Evolutionary conservation across 768 basidiomycete species (phyloP).

Genomic region (Psilocybe sp.): DNA sequence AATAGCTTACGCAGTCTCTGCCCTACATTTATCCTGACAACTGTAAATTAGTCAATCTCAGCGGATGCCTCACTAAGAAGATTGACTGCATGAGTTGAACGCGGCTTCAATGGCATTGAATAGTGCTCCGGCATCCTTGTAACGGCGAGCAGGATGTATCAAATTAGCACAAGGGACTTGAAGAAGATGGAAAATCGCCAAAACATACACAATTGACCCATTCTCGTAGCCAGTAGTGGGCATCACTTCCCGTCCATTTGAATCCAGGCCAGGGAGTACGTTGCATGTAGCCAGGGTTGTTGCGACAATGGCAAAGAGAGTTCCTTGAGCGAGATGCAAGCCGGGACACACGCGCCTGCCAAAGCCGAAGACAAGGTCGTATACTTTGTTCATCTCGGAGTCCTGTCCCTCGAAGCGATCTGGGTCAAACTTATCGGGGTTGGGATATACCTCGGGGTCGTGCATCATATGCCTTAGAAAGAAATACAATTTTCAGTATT

Average conservation of each 20-base stretch:
- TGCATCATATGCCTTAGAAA: conserved; percentile 44
- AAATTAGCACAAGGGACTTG: background rate
- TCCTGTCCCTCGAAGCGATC: conserved; percentile 48
- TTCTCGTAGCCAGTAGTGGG: conserved; percentile 16
- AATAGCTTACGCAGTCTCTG: too few species aligned
- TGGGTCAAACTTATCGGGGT: conserved; percentile 55
- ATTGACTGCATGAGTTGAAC: conserved; percentile 14
- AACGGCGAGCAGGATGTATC: background rate
- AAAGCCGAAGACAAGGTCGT: conserved; percentile 37
- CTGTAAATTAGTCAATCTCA: background rate
- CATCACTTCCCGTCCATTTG: conserved; percentile 21
- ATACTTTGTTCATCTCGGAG: conserved; percentile 29
- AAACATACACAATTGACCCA: conserved; percentile 17
- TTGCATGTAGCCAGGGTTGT: conserved; percentile 32
- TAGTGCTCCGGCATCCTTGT: conserved; percentile 9
- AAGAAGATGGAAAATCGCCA: background rate
- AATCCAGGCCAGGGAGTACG: conserved; percentile 28
- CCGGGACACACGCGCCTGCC: conserved; percentile 45
- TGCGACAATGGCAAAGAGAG: conserved; percentile 25
- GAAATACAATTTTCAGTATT: background rate
- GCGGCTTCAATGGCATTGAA: conserved; percentile 12
- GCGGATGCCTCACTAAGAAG: conserved; percentile 10
- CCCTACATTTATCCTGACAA: too few species aligned
- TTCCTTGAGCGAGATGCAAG: conserved; percentile 26
- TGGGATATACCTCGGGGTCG: conserved; percentile 48